Conservation (phyloP, 1,284 basidiomycete genomes). For the Leccinum solheimii region DNA sequence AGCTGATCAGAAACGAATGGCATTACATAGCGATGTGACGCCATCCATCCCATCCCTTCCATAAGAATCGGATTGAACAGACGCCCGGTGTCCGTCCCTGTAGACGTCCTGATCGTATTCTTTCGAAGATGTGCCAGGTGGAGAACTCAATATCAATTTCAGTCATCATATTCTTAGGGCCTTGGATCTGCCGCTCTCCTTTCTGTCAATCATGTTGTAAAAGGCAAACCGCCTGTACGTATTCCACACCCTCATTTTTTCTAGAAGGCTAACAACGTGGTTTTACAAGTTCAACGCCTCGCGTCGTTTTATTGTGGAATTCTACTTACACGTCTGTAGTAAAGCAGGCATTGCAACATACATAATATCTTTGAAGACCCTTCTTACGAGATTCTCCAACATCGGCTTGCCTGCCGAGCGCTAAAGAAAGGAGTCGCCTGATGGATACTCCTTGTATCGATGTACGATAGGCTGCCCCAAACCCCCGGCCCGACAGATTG, state of each 20-base stretch:
- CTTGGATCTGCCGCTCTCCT: neutral
- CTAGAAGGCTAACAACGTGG: neutral
- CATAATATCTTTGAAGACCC: neutral
- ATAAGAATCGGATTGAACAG: neutral
- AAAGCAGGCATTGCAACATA: neutral
- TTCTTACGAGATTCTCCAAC: neutral
- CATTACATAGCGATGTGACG: neutral
- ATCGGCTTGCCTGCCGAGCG: neutral
- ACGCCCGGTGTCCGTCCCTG: neutral
- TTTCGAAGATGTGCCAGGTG: no score
- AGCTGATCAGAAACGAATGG: no score
- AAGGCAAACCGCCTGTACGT: neutral
- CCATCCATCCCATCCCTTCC: neutral
- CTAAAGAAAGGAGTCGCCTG: neutral
- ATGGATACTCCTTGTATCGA: neutral
- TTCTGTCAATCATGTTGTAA: neutral
- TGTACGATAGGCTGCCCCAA: neutral
- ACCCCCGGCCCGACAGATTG: neutral
- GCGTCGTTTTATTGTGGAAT: neutral
- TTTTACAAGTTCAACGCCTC: neutral
- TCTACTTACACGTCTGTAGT: neutral
- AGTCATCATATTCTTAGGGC: neutral
- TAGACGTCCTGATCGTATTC: neutral
- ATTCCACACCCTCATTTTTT: neutral
- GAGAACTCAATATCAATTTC: neutral